Evolutionary conservation across 108 stramenopile genomes (phyloP).

Genomic region (Pseudonitzschia pungens): DNA sequence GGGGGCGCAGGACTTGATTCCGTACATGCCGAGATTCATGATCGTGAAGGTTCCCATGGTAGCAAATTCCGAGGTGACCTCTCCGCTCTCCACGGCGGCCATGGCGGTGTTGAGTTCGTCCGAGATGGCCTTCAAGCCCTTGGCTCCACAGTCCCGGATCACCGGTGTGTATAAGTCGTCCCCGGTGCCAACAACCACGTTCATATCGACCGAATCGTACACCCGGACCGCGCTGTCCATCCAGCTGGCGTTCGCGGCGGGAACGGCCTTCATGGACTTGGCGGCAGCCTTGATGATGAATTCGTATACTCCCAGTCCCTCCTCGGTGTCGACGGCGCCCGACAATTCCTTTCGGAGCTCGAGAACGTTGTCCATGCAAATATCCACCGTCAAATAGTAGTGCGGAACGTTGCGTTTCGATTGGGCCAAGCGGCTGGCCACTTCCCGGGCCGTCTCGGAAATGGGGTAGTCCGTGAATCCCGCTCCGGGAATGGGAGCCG

Average conservation of each 20-base stretch:
- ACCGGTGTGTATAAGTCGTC: conserved; percentile 88
- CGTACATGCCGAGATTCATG: conserved; percentile 99
- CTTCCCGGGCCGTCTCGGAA: conserved; percentile 90
- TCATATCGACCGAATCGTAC: conserved; percentile 88
- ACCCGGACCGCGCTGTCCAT: conserved; percentile 53
- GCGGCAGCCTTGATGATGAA: conserved; percentile 96
- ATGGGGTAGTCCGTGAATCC: conserved; percentile 48
- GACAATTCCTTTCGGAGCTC: conserved; percentile 78
- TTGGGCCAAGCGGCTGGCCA: conserved; percentile 94
- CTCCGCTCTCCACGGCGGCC: conserved; percentile 65
- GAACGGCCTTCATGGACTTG: conserved; percentile 94
- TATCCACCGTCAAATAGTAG: conserved; percentile 91
- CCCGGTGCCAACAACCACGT: conserved; percentile 98
- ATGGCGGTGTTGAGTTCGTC: conserved; percentile 83
- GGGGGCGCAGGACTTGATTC: conserved; percentile 95
- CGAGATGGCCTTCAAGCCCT: conserved; percentile 87
- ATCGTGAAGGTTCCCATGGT: conserved; percentile 92
- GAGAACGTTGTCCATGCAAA: conserved; percentile 86
- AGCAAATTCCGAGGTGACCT: conserved; percentile 36
- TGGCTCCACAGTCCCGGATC: conserved; percentile 48
- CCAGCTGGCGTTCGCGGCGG: conserved; percentile 87
- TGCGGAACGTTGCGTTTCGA: conserved; percentile 96
- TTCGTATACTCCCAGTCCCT: conserved; percentile 95
- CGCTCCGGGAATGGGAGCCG: conserved; percentile 41
- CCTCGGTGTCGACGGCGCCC: conserved; percentile 46